These are phyloP conservation scores for Candida multigemmis DNA, from an alignment of 805 yeast species.

Conservation along the genomic window DNA sequence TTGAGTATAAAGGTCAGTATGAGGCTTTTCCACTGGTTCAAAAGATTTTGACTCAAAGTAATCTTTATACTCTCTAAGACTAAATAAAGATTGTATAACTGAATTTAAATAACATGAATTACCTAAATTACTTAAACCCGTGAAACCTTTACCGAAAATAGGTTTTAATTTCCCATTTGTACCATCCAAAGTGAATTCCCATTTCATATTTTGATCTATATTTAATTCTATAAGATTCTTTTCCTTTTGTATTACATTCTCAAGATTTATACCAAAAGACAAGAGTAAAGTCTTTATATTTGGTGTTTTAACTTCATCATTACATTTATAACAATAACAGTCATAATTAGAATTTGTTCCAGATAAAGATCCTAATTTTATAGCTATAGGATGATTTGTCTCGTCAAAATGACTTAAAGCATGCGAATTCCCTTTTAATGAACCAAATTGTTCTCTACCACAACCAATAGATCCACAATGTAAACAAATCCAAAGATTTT, in stretches of 20 bases:
- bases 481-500: constrained; percentile 88
- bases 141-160: constrained; percentile 65
- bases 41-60: constrained; percentile 27
- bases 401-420: constrained; percentile 64
- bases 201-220: constrained; percentile 82
- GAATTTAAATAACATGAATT: constrained; percentile 89
- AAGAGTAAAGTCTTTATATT: constrained; percentile 37
- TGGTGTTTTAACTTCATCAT: constrained; percentile 81
- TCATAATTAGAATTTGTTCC: constrained; percentile 59
- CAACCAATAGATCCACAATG: constrained; percentile 90
- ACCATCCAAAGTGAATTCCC: constrained; percentile 83
- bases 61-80: constrained; percentile 26
- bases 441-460: constrained; percentile 92
- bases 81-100: constrained; percentile 63
- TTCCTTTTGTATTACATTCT: constrained; percentile 59
- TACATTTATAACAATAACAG: constrained; percentile 79
- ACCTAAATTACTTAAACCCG: constrained; percentile 86
- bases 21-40: constrained; percentile 33
- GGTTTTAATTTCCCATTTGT: constrained; percentile 59
- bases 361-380: constrained; percentile 83
- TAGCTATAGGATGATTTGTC: constrained; percentile 69
- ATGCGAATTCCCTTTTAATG: constrained; percentile 85
- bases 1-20: constrained; percentile 64
- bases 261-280: constrained; percentile 60
- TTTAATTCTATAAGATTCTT: constrained; percentile 83